phyloP scores from a whole-genome alignment of 345 rosid species.

The Draba incana region DNA sequence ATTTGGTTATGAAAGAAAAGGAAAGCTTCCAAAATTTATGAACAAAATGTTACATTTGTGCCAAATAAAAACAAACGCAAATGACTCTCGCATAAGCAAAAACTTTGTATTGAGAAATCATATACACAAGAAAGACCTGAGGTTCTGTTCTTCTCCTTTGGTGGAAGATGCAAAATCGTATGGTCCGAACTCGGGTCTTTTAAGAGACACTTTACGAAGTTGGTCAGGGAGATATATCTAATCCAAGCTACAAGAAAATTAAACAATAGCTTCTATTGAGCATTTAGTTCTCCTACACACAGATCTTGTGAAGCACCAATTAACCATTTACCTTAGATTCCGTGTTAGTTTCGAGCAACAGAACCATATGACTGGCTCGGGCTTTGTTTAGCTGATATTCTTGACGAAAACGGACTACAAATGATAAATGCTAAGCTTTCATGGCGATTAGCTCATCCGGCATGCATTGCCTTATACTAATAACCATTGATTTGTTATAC shows the following conservation, averaged over 20 bases:
- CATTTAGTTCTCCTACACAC: neutral
- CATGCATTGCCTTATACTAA: constrained; percentile 38
- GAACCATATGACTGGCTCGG: constrained; percentile 7
- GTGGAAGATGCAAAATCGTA: neutral
- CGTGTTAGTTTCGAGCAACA: neutral
- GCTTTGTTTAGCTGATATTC: constrained; percentile 4
- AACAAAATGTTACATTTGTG: neutral
- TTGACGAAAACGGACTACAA: neutral
- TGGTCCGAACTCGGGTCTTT: constrained; percentile 10
- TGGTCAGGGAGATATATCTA: constrained; percentile 22
- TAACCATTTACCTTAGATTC: constrained; percentile 11
- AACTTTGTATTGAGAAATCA: neutral
- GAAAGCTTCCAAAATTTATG: neutral
- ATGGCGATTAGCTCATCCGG: constrained; percentile 38
- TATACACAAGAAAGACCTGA: constrained; percentile 6
- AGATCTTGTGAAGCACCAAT: neutral
- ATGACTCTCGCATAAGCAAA: constrained; percentile 2
- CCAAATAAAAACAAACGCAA: neutral
- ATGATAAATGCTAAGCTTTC: constrained; percentile 19
- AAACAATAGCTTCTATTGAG: neutral
- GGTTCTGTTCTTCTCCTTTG: constrained; percentile 2
- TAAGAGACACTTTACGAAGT: neutral
- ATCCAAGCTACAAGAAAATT: constrained; percentile 6
- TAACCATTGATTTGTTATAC: constrained; percentile 41
- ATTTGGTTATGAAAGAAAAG: neutral